Conservation (phyloP, 768 basidiomycete species). For the Boletellus ananas region DNA sequence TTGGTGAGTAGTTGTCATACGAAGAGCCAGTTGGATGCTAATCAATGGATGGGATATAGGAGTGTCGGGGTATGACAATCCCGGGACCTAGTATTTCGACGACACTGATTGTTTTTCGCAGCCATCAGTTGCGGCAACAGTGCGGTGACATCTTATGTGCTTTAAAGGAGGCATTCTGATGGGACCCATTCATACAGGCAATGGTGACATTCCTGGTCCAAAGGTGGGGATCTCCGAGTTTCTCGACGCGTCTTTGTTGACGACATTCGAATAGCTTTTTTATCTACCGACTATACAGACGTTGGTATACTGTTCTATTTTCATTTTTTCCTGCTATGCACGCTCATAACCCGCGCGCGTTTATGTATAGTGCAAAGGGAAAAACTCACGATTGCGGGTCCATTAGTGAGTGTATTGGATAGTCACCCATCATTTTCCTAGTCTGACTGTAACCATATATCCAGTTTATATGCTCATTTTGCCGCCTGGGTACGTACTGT, state of each 20-base stretch:
- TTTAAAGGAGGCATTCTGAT: neutral
- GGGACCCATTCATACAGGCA: conserved; percentile 10
- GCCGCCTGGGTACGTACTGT: conserved; percentile 15
- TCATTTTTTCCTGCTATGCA: neutral
- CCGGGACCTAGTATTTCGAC: neutral
- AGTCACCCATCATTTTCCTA: neutral
- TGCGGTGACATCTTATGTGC: neutral
- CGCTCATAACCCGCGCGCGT: neutral
- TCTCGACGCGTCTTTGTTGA: neutral
- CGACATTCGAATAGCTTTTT: conserved; percentile 16
- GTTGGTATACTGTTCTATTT: conserved; percentile 5
- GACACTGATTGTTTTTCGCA: conserved; percentile 2
- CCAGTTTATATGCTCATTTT: conserved; percentile 15
- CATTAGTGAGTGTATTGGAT: conserved; percentile 11
- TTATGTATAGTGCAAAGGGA: conserved; percentile 12
- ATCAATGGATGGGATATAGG: conserved; percentile 7
- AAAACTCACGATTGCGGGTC: conserved; percentile 9
- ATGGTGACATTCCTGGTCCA: conserved; percentile 24
- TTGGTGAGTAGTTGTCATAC: conserved; percentile 13
- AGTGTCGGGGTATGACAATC: conserved; percentile 21
- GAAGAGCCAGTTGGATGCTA: neutral
- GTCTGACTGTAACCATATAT: neutral
- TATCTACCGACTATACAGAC: conserved; percentile 22
- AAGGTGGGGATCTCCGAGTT: conserved; percentile 2
- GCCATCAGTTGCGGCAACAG: conserved; percentile 21